Evolutionary conservation across 176 grass and related monocot species (phyloP).

Genomic region (Pontederia crassipes): DNA sequence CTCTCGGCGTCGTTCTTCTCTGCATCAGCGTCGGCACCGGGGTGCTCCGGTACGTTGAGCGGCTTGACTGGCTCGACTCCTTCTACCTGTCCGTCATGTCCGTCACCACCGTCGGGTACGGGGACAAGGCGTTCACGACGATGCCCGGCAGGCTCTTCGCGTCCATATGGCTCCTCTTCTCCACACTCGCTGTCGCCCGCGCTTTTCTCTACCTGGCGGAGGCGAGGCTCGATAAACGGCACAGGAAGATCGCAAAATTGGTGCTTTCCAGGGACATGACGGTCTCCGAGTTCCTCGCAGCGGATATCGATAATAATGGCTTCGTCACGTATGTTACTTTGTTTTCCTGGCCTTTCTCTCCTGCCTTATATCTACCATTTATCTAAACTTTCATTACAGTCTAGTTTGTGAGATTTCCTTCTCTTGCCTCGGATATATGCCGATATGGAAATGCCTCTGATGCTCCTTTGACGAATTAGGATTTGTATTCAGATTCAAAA

Average conservation of each 20-base stretch:
- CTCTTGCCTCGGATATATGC: neutral
- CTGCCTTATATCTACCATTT: neutral
- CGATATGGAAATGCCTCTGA: too few species aligned
- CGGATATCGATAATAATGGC: constrained; percentile 80
- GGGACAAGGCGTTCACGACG: constrained; percentile 62
- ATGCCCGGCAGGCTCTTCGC: constrained; percentile 63
- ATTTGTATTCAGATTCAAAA: too few species aligned
- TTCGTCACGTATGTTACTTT: constrained; percentile 76
- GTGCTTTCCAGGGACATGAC: constrained; percentile 84
- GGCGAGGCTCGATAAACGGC: constrained; percentile 93
- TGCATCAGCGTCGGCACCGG: constrained; percentile 60
- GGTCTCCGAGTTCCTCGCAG: constrained; percentile 70
- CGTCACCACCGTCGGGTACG: constrained; percentile 81
- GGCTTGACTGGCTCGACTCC: constrained; percentile 53
- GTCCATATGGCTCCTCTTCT: constrained; percentile 74
- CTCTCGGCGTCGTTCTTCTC: constrained; percentile 48
- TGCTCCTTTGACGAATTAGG: too few species aligned
- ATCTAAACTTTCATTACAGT: neutral
- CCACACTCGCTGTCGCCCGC: constrained; percentile 67
- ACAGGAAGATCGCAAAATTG: constrained; percentile 75
- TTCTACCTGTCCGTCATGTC: constrained; percentile 92
- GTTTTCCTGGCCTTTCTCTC: constrained; percentile 9
- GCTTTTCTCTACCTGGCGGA: constrained; percentile 85
- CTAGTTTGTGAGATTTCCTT: neutral
- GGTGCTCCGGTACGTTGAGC: constrained; percentile 63